Base-by-base conservation (phyloP, 306 rosid genomes). In the Rubus idaeus region DNA sequence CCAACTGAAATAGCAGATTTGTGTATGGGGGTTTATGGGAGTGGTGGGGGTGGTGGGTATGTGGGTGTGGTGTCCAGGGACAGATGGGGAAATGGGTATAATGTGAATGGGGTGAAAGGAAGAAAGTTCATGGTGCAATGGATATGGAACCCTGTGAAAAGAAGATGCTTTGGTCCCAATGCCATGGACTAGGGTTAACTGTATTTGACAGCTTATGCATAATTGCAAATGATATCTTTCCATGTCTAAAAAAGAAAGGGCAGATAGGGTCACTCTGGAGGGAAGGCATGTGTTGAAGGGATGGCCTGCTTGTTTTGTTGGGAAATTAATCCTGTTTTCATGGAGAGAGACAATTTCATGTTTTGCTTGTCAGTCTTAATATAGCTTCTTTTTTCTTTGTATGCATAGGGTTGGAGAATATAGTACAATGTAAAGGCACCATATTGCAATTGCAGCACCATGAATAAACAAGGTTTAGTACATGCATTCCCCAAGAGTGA, bases 81-180 rank as follows among this genome's bases (percentile, higher is more conserved):
- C 47, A 11, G 53, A 4, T 77, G 86, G 88, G 90, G 88, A 42
- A 77, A 67, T 74, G 88, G 85, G 50, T 87, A 73, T 26, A 87
- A 84, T 71, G 77, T 84, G 37, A 82, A 87, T 61, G 90, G 90
- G 9, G 85, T 79, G 50, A 82, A 72, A 52, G 83, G 88, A 13
- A 87, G 90, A 70, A 87, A 64, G 64, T 87, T 87, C 41, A 2
- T 87, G 60, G 84, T 87, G 37, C 90, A 87, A 35, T 84, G 90
- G 90, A 73, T 87, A 10, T 87, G 90, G 90, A 78, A 77, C 72
- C 90, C 88, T 52, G 70, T 84, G 40, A 76, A 50, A 80, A 80
- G 60, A 70, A 87, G 88, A 69, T 87, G 90, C 53, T 84, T 84
- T 84, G 90, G 90, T 37, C 90, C 90, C 42, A 87, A 87, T 77